Percentiles rank a stretch among this genome's conserved stretches.
Evolutionary conservation across 2,329 filamentous ascomycete species (phyloP).

Genomic region (Stachybotrys chartarum): DNA sequence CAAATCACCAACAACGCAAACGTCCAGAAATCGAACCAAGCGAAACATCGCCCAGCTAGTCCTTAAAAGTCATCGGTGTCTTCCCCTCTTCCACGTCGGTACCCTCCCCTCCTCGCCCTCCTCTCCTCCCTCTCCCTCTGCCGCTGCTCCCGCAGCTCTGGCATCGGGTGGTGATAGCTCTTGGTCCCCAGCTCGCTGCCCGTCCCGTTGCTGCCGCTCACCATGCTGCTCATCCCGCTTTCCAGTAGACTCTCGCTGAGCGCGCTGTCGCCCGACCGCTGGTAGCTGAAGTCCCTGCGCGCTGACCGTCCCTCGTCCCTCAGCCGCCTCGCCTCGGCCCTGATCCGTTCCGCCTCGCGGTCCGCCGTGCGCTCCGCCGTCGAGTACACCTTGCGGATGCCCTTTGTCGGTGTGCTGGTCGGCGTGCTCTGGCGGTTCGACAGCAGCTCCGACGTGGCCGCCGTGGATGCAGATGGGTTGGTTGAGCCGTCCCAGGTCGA

Average conservation of each 20-base stretch:
- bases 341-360: slow-evolving; percentile 47
- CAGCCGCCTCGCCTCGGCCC: slow-evolving; percentile 48
- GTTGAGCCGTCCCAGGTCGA: slow-evolving; percentile 70
- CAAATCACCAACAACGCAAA: neutral
- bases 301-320: slow-evolving; percentile 42
- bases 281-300: slow-evolving; percentile 47
- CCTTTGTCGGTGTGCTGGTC: slow-evolving; percentile 46
- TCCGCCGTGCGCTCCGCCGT: slow-evolving; percentile 46
- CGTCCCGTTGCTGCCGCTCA: slow-evolving; percentile 29
- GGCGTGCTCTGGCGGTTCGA: slow-evolving; percentile 50
- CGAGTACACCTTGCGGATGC: slow-evolving; percentile 57
- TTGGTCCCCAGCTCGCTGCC: slow-evolving; percentile 48
- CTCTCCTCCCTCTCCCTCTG: slow-evolving; percentile 24
- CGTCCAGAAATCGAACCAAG: neutral
- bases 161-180: slow-evolving; percentile 49
- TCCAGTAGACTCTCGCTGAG: slow-evolving; percentile 23
- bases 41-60: neutral
- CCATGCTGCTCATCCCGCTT: slow-evolving; percentile 23
- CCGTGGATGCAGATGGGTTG: slow-evolving; percentile 60
- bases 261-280: slow-evolving; percentile 29
- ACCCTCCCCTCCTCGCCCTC: slow-evolving; percentile 25
- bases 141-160: slow-evolving; percentile 35
- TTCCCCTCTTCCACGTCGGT: slow-evolving; percentile 23
- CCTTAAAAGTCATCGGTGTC: slow-evolving; percentile 13
- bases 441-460: slow-evolving; percentile 55